These are phyloP conservation scores for Candolleomyces eurysporus DNA, from an alignment of 768 basidiomycete species.

Conservation along the genomic window DNA sequence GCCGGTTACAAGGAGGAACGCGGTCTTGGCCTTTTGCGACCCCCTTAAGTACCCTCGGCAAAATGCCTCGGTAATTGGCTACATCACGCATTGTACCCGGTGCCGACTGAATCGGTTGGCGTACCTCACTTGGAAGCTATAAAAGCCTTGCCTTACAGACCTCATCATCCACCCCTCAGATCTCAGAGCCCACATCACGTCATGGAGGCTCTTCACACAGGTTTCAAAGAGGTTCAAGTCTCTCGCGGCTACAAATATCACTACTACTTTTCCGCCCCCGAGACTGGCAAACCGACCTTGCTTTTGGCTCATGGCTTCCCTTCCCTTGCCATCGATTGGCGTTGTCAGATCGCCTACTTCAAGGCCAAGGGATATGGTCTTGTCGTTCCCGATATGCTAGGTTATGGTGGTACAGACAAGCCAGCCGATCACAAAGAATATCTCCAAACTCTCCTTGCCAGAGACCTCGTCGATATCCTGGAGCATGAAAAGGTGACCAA, in stretches of 20 bases:
- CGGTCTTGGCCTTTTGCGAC: too few species aligned
- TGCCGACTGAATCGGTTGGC: too few species aligned
- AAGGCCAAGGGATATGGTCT: slow-evolving; percentile 39
- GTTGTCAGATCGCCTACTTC: slow-evolving; percentile 37
- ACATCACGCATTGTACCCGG: too few species aligned
- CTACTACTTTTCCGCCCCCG: slow-evolving; percentile 27
- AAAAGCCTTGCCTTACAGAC: too few species aligned
- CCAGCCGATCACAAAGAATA: slow-evolving; percentile 40
- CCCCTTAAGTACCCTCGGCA: too few species aligned
- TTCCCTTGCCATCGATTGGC: slow-evolving; percentile 39
- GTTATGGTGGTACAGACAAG: slow-evolving; percentile 49
- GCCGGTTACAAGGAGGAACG: too few species aligned
- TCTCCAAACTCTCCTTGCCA: slow-evolving; percentile 32
- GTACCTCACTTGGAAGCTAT: too few species aligned
- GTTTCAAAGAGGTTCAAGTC: too few species aligned
- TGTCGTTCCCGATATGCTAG: slow-evolving; percentile 49
- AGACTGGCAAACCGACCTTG: slow-evolving; percentile 27
- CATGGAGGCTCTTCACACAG: too few species aligned
- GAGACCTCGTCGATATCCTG: slow-evolving; percentile 43
- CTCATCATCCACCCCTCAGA: too few species aligned
- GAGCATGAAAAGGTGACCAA: slow-evolving; percentile 32
- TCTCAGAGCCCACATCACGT: too few species aligned
- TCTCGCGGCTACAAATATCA: slow-evolving; percentile 32
- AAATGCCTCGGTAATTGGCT: too few species aligned
- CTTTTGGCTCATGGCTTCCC: slow-evolving; percentile 50